Evolutionary conservation across 169 alveolate genomes (phyloP).

Genomic region (Plasmodium relictum): DNA sequence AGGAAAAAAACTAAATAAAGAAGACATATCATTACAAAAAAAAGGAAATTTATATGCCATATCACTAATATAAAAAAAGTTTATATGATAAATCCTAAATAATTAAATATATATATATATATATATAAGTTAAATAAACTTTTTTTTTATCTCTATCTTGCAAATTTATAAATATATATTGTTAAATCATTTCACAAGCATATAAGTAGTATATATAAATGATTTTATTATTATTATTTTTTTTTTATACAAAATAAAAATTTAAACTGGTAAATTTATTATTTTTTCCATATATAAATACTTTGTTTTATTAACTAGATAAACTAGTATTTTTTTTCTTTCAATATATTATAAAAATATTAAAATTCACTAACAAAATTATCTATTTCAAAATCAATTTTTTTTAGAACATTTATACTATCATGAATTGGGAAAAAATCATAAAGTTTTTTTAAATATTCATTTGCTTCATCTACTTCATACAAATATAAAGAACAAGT

Average conservation of each 20-base stretch:
- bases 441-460: constrained; percentile 48
- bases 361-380: constrained; percentile 57
- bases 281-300: background rate
- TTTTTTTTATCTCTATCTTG: no score
- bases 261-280: background rate
- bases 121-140: background rate
- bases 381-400: constrained; percentile 60
- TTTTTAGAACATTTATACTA: constrained; percentile 41
- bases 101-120: constrained; percentile 1
- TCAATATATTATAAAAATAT: background rate
- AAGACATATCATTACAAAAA: constrained; percentile 29
- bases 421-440: constrained; percentile 44
- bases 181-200: background rate
- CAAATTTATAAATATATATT: no score
- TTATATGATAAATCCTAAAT: background rate
- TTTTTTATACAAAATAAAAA: background rate
- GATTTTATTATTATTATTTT: background rate
- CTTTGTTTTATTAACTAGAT: no score
- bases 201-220: background rate
- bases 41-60: constrained; percentile 33
- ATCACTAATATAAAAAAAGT: constrained; percentile 28
- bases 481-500: constrained; percentile 66
- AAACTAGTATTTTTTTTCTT: background rate
- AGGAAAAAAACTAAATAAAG: constrained; percentile 33
- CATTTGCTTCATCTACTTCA: constrained; percentile 65